Percentiles rank a stretch among this genome's conserved stretches.
Evolutionary conservation across 257 asterid genomes (phyloP).

Genomic region (Solanum medicagineum): DNA sequence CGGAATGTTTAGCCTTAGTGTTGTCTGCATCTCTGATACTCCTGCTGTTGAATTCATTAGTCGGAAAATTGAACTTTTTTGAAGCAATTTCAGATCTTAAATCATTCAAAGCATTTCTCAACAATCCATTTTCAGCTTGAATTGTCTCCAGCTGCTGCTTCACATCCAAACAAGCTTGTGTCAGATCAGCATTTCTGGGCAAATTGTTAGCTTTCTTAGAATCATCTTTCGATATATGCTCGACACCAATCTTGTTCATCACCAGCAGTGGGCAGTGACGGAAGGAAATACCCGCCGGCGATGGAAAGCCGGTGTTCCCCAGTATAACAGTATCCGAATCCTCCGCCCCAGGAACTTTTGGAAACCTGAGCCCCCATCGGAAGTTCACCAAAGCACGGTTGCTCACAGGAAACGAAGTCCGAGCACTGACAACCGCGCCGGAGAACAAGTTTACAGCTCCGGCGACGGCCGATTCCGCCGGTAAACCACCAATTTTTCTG

Average conservation of each 20-base stretch:
- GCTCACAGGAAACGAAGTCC: slow-evolving; percentile 45
- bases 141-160: slow-evolving; percentile 61
- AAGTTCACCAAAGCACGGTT: slow-evolving; percentile 47
- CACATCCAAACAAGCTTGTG: slow-evolving; percentile 60
- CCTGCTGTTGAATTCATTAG: neutral
- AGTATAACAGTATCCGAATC: slow-evolving; percentile 37
- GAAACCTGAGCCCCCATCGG: slow-evolving; percentile 89
- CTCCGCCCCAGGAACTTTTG: slow-evolving; percentile 24
- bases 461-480: slow-evolving; percentile 26
- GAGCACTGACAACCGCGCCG: slow-evolving; percentile 58
- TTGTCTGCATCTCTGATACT: neutral
- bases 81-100: slow-evolving; percentile 56
- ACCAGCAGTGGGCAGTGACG: slow-evolving; percentile 41
- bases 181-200: slow-evolving; percentile 22
- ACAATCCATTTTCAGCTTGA: slow-evolving; percentile 65
- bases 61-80: slow-evolving; percentile 25
- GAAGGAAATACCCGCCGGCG: slow-evolving; percentile 24
- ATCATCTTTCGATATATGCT: slow-evolving; percentile 33
- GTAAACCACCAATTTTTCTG: slow-evolving; percentile 14
- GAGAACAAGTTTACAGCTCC: slow-evolving; percentile 30
- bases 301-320: slow-evolving; percentile 20
- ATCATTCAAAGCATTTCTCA: slow-evolving; percentile 63
- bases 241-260: slow-evolving; percentile 85
- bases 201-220: slow-evolving; percentile 8
- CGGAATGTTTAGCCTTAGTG: neutral